Percentiles rank a stretch among this genome's conserved stretches.
Evolutionary conservation across 768 basidiomycete genomes (phyloP).

Genomic region (Saitozyma sp.): DNA sequence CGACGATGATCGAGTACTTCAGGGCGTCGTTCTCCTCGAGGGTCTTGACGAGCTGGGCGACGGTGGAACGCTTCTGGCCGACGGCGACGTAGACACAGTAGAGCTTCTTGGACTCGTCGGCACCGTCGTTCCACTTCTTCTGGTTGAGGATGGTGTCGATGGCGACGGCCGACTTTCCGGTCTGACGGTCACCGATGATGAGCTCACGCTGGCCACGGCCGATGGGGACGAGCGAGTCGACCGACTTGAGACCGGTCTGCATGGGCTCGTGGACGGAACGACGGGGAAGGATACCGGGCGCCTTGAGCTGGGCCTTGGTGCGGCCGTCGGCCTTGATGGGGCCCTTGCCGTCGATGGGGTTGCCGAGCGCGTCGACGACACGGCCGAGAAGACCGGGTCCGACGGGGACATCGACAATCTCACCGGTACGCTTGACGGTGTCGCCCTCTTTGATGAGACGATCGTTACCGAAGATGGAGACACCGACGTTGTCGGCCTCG

Average conservation of each 20-base stretch:
- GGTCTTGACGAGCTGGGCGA: slow-evolving; percentile 98
- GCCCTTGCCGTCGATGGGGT: slow-evolving; percentile 99
- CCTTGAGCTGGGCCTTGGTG: slow-evolving; percentile 96
- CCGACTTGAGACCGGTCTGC: slow-evolving; percentile 99
- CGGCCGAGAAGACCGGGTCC: slow-evolving; percentile 96
- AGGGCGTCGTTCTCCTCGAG: slow-evolving; percentile 99
- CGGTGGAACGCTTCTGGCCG: slow-evolving; percentile 99
- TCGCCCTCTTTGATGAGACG: slow-evolving; percentile 99
- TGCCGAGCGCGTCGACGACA: slow-evolving; percentile 98
- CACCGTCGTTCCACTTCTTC: slow-evolving; percentile 98
- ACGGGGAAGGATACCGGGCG: slow-evolving; percentile 97
- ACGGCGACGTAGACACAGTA: slow-evolving; percentile 99
- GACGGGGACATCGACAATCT: slow-evolving; percentile 99
- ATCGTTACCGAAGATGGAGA: slow-evolving; percentile 84
- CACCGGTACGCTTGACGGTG: slow-evolving; percentile 99
- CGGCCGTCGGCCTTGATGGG: slow-evolving; percentile 91
- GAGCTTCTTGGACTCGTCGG: slow-evolving; percentile 95
- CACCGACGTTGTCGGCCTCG: slow-evolving; percentile 99
- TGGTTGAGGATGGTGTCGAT: slow-evolving; percentile 99
- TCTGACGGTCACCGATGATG: slow-evolving; percentile 99
- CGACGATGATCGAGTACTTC: slow-evolving; percentile 99
- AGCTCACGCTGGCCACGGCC: slow-evolving; percentile 99
- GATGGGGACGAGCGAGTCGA: slow-evolving; percentile 99
- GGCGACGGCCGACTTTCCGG: slow-evolving; percentile 92
- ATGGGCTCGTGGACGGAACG: slow-evolving; percentile 97